Base-by-base conservation (phyloP, 148 eudicot species). In the Rhododendron henanense region DNA sequence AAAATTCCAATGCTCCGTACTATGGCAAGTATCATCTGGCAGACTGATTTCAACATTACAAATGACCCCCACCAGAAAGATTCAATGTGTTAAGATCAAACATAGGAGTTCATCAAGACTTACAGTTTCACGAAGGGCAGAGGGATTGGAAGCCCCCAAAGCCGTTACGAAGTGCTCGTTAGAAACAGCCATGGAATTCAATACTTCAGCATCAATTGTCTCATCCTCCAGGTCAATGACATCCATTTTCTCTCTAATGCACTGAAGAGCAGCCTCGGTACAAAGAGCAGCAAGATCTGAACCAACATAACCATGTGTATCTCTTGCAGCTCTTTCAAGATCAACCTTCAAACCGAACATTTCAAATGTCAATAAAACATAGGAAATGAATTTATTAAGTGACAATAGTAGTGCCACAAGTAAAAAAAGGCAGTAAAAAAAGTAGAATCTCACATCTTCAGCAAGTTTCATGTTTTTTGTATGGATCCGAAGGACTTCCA, bases 101-200 rank as follows among this genome's bases (percentile, higher is more conserved):
- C 47, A 55, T 19, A 33, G 21, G 25, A 51, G 48, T 6, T 53
- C 69, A 81, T 21, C 3, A 80, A 57, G 75, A 33, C 87, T 61
- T 87, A 89, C 91, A 11, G 91, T 89, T 85, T 89, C 91, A 33
- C 91, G 91, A 50, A 89, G 75, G 69, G 91, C 89, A 14, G 91
- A 89, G 11, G 91, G 91, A 73, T 89, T 89, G 4, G 81, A 81
- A 51, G 86, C n/a, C 28, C 87, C 91, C 55, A 87, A 55, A 13
- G 91, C 89, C 33, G 91, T 87, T 39, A 74, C 57, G 63, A 89
- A 89, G 67, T 89, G 91, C 57, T 89, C 91, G 69, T 89, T 89
- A 8, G 91, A 65, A 1, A 89, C 91, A 44, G 91, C 91, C 91
- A 89, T 89, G 14, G 91, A 89, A 78, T 87, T 89, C 86, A 89